Evolutionary conservation across 2,329 filamentous ascomycete genomes (phyloP), one percentile per base, ranked within the genome.

Genomic region (Penicillium aurantiogriseum): DNA sequence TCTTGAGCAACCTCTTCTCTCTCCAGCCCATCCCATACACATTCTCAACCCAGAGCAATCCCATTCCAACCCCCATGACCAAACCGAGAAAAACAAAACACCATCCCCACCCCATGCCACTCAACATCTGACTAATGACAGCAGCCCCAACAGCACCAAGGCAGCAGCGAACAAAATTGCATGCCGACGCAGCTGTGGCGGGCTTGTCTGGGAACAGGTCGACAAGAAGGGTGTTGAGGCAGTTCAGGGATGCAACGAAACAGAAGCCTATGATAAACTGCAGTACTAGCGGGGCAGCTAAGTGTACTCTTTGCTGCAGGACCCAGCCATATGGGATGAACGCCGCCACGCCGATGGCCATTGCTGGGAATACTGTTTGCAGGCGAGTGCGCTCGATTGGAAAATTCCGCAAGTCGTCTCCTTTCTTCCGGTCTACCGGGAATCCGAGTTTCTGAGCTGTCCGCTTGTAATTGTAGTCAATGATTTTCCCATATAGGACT

Each of bases 341-440:
- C 15, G 67, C 57, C 15, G 58, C 62, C 5, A 67, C 63, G 17
- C 67, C 64, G 31, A 72, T 21, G 5, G 67, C 56, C 51, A 71
- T 63, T 6, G 64, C 46, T 7, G 67, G 63, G 39, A 70, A 64
- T 17, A 69, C 61, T 29, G 64, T 57, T 43, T 69, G 59, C 0
- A 74, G 62, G 2, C 72, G 67, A 36, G 68, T 63, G 11, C 60
- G 60, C 52, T 74, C 71, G 51, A 73, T 66, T 4, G 71, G 81
- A 50, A 83, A 83, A 25, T 74, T 65, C 8, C 71, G 70, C 21
- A 82, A 69, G 56, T 82, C 77, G 56, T 78, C 74, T 21, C 77
- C 76, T 54, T 74, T 76, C 29, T 60, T 65, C 5, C 58, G 54
- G 46, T 65, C 50, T 9, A 65, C 43, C 1, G 61, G 53, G 25